Conservation (phyloP, 495 filamentous ascomycete genomes). For the Clavariopsis aquatica region DNA sequence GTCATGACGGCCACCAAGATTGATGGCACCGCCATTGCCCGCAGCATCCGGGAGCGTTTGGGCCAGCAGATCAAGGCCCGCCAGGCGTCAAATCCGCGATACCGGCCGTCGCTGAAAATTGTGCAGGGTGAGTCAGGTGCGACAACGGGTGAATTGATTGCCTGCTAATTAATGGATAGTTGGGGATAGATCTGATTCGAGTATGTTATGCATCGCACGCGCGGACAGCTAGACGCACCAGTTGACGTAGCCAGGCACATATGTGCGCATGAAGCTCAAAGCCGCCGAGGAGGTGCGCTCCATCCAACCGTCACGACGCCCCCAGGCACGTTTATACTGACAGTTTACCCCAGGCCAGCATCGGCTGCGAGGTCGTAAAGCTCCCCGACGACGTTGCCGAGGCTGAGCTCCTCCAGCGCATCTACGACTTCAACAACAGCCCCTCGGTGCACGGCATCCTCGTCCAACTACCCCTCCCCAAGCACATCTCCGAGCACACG, state of each 20-base stretch:
- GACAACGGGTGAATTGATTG: not conserved
- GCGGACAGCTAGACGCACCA: not conserved
- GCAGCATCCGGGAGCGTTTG: slow-evolving; percentile 77
- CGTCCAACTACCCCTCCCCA: slow-evolving; percentile 87
- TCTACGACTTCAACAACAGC: slow-evolving; percentile 84
- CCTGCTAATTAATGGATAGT: slow-evolving; percentile 53
- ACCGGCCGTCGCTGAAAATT: slow-evolving; percentile 84
- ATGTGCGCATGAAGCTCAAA: slow-evolving; percentile 99
- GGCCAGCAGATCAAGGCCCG: slow-evolving; percentile 75
- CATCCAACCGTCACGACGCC: not conserved
- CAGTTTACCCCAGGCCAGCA: slow-evolving; percentile 68
- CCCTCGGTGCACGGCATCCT: slow-evolving; percentile 85
- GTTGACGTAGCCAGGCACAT: slow-evolving; percentile 65
- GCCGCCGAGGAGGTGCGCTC: slow-evolving; percentile 82
- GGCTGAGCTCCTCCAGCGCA: slow-evolving; percentile 77
- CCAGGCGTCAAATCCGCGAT: slow-evolving; percentile 80
- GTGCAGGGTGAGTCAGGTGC: slow-evolving; percentile 71
- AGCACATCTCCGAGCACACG: slow-evolving; percentile 82
- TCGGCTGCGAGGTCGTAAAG: slow-evolving; percentile 80
- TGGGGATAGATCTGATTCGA: slow-evolving; percentile 87
- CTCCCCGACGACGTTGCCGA: slow-evolving; percentile 81
- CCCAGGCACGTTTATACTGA: not conserved
- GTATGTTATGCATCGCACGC: slow-evolving; percentile 53
- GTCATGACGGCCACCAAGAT: slow-evolving; percentile 87
- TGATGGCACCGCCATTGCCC: slow-evolving; percentile 93